phyloP scores from a whole-genome alignment of 805 yeast species.

The Cyberlindnera maclurae region DNA sequence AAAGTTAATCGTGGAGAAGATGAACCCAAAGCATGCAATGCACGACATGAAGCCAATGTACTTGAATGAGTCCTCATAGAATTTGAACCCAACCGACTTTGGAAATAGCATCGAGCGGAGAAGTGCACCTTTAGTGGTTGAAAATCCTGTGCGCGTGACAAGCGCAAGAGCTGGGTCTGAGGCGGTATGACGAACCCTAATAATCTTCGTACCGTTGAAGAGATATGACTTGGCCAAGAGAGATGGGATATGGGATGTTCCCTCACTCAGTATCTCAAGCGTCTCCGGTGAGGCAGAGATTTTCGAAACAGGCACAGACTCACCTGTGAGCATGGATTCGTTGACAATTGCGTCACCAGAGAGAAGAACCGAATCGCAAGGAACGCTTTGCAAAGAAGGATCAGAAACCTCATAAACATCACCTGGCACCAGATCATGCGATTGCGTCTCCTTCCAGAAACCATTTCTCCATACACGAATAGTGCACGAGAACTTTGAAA shows the following conservation, averaged over 20 bases:
- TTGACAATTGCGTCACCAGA: conserved; percentile 95
- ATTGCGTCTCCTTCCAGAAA: conserved; percentile 78
- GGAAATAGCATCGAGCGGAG: conserved; percentile 96
- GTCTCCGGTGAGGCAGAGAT: conserved; percentile 56
- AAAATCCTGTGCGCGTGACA: conserved; percentile 85
- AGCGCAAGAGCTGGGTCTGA: conserved; percentile 67
- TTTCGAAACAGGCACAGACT: conserved; percentile 93
- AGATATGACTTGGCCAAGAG: conserved; percentile 68
- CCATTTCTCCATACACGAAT: conserved; percentile 89
- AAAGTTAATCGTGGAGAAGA: conserved; percentile 77
- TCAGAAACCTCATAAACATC: conserved; percentile 90
- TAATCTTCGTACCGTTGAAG: conserved; percentile 83
- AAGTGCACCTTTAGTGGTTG: conserved; percentile 91
- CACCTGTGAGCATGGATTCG: conserved; percentile 97
- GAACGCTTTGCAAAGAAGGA: conserved; percentile 64
- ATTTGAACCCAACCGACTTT: conserved; percentile 86
- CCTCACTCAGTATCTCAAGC: conserved; percentile 45
- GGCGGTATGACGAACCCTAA: conserved; percentile 66
- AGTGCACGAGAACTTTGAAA: conserved; percentile 70
- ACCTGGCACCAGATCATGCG: conserved; percentile 87
- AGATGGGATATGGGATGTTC: conserved; percentile 49
- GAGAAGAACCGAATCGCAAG: conserved; percentile 83
- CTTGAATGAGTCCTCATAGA: conserved; percentile 89
- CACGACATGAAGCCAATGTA: conserved; percentile 92
- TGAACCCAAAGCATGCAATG: conserved; percentile 79